Percentiles rank a stretch among this genome's conserved stretches.
phyloP scores from a whole-genome alignment of 192 early-diverging fungal species.

The Entomortierella chlamydospora region DNA sequence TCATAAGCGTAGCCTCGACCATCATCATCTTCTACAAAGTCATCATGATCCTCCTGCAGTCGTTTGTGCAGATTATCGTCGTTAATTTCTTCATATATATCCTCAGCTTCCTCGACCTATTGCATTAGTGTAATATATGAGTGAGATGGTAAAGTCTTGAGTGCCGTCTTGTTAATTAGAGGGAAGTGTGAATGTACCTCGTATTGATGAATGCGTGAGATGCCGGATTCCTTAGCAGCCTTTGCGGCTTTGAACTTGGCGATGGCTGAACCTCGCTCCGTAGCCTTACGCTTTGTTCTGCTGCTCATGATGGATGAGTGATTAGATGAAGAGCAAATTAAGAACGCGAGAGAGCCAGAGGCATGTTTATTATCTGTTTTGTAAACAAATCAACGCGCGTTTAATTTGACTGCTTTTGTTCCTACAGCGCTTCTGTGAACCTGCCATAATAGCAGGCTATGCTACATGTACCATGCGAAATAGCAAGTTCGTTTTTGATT shows the following conservation, averaged over 20 bases:
- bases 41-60: slow-evolving; percentile 56
- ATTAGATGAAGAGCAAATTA: slow-evolving; percentile 5
- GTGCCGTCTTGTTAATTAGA: neutral
- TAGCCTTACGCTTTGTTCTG: slow-evolving; percentile 42
- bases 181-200: slow-evolving; percentile 17
- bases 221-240: slow-evolving; percentile 20
- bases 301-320: slow-evolving; percentile 30
- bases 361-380: neutral
- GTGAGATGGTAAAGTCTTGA: too few species aligned
- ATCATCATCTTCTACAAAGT: slow-evolving; percentile 78
- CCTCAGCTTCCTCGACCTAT: slow-evolving; percentile 53
- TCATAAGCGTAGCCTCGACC: slow-evolving; percentile 70
- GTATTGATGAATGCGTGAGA: slow-evolving; percentile 43
- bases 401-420: slow-evolving; percentile 9
- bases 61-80: slow-evolving; percentile 66
- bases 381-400: neutral
- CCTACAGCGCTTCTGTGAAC: too few species aligned
- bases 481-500: too few species aligned
- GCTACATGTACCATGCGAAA: too few species aligned
- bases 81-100: slow-evolving; percentile 69
- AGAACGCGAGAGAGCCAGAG: neutral
- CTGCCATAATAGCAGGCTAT: too few species aligned
- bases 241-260: slow-evolving; percentile 30
- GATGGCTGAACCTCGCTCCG: slow-evolving; percentile 11
- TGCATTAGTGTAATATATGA: neutral